phyloP scores from a whole-genome alignment of 2,329 filamentous ascomycete species.

The Ceratocystis eucalypticola region DNA sequence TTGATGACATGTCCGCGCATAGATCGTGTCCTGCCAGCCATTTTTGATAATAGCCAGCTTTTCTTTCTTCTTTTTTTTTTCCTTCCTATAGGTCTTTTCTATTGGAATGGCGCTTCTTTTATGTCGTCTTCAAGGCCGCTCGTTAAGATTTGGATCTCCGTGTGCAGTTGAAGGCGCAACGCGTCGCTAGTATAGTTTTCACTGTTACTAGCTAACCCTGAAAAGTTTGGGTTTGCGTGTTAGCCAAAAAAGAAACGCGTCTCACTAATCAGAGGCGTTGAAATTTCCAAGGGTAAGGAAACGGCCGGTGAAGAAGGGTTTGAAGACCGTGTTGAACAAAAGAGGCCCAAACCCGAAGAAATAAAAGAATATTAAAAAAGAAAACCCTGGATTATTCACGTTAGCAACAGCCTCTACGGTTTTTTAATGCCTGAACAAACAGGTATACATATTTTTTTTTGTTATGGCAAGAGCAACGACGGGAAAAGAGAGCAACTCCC shows the following conservation, averaged over 20 bases:
- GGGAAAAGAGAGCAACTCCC: background rate
- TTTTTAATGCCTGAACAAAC: conserved; percentile 2
- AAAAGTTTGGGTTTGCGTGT: background rate
- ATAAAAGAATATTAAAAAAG: conserved; percentile 4
- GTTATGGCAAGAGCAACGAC: background rate
- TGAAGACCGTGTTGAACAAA: background rate
- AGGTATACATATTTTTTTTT: background rate
- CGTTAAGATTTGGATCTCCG: too few species aligned
- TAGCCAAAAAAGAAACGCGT: conserved; percentile 16
- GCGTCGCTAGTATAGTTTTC: too few species aligned
- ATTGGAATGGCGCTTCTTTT: background rate
- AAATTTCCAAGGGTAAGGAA: conserved; percentile 18
- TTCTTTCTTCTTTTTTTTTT: background rate
- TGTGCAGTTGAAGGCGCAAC: too few species aligned
- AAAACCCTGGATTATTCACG: conserved; percentile 8
- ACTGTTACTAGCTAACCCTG: background rate
- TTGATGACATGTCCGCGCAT: conserved; percentile 12
- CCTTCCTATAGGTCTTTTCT: background rate
- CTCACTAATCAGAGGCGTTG: conserved; percentile 10
- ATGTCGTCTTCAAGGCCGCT: background rate
- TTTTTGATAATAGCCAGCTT: background rate
- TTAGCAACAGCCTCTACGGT: conserved; percentile 12
- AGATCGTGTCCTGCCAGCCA: conserved; percentile 18
- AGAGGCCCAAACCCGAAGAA: conserved; percentile 15
- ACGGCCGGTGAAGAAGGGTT: conserved; percentile 13